Evolutionary conservation across 176 grass and related monocot species (phyloP).

Genomic region (Carex cristatella): DNA sequence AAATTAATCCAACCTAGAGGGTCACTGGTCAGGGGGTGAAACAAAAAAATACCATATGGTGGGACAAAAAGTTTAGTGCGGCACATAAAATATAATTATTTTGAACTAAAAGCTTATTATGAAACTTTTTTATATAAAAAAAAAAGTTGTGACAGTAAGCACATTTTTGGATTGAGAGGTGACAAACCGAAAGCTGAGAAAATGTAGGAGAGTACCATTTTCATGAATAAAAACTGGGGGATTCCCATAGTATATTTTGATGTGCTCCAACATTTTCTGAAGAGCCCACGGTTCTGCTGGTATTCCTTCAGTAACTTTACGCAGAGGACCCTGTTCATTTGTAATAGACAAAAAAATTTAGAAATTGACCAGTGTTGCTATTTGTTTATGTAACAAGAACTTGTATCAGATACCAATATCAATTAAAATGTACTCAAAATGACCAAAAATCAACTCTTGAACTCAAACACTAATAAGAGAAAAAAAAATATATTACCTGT

Average conservation of each 20-base stretch:
- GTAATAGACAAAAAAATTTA: background rate
- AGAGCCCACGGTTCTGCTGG: constrained; percentile 44
- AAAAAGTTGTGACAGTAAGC: background rate
- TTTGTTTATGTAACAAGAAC: background rate
- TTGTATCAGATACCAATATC: background rate
- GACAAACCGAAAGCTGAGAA: background rate
- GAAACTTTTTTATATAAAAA: background rate
- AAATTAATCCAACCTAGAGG: background rate
- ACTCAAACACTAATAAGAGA: background rate
- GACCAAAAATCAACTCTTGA: background rate
- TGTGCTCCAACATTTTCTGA: constrained; percentile 50
- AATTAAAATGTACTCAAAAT: background rate
- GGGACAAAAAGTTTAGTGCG: too few relatives aligned
- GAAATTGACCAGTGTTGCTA: background rate
- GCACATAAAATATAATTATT: too few relatives aligned
- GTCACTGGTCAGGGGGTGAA: background rate
- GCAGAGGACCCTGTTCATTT: constrained; percentile 5
- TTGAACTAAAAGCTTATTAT: too few relatives aligned
- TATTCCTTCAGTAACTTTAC: background rate
- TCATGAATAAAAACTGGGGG: constrained; percentile 63
- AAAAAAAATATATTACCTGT: background rate
- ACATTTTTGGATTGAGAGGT: background rate
- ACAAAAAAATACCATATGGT: too few relatives aligned
- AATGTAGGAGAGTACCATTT: constrained; percentile 44
- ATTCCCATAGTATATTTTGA: constrained; percentile 56